Evolutionary conservation across 805 yeast genomes (phyloP), one percentile per base, ranked within the genome.

Genomic region (Brettanomyces bruxellensis): DNA sequence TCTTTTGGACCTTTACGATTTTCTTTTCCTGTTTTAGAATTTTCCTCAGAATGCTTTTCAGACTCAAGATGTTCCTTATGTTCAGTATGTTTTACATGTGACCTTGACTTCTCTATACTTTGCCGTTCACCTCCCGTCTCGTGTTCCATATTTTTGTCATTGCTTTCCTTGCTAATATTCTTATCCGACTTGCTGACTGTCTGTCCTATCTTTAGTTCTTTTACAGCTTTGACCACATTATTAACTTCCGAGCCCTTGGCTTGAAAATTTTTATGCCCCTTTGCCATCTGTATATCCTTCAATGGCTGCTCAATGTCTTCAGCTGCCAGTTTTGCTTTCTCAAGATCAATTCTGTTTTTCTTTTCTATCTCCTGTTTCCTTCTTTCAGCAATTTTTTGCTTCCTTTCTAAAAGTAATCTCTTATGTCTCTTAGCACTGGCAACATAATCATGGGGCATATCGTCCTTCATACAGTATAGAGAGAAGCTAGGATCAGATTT

Each of bases 361-460:
- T 46, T 41, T 40, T 50, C 48, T 8, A 55, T 59, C 24, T 50
- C 52, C 44, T 56, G 57, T 38, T 48, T 55, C 46, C 58, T 63
- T 25, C 47, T 39, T 48, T 61, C 59, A 12, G 54, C 45, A 28
- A 64, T 64, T 56, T 81, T 83, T 52, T 70, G 70, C 55, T 73
- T 79, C 49, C 86, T 68, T 59, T 80, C 82, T 37, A 72, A 67
- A 50, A 85, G 66, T 46, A 85, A 65, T 43, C 75, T 69, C 57
- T 80, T 81, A 62, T 86, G 93, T 55, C 83, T 78, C 58, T 72
- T 78, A 34, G 90, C 89, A 53, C 86, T 79, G 51, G 80, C 75
- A 24, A 66, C 66, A 65, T 86, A 86, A 64, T 86, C 90, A 62
- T 85, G 93, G 56, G 83, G 83, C 44, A 73, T 72, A 56, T 86